These are phyloP conservation scores for Candida morakotiae DNA, from an alignment of 805 yeast species.

Conservation along the genomic window DNA sequence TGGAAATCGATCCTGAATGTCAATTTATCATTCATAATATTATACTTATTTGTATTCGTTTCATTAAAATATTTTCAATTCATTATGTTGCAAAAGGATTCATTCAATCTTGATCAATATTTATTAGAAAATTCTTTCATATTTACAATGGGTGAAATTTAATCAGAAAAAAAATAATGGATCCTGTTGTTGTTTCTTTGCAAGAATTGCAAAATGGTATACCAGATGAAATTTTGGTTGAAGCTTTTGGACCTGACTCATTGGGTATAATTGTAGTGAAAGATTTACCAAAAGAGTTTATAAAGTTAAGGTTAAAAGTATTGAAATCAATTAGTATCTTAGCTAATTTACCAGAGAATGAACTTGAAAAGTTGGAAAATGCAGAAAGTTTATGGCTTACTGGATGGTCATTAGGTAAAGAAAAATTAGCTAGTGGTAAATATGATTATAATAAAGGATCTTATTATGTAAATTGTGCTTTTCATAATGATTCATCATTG, in stretches of 20 bases:
- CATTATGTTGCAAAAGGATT: background rate
- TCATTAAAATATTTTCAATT: background rate
- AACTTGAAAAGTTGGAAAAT: constrained; percentile 37
- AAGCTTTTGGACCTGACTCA: constrained; percentile 54
- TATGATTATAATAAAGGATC: constrained; percentile 55
- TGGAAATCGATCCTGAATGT: background rate
- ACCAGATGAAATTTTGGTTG: constrained; percentile 24
- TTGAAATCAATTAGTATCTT: constrained; percentile 39
- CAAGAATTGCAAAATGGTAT: constrained; percentile 27
- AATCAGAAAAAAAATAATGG: background rate
- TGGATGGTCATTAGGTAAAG: constrained; percentile 63
- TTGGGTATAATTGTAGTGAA: constrained; percentile 50
- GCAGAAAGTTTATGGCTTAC: constrained; percentile 50
- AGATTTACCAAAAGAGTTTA: constrained; percentile 37
- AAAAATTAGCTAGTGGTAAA: constrained; percentile 39
- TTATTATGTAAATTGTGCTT: constrained; percentile 55
- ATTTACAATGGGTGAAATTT: background rate
- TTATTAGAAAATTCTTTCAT: background rate
- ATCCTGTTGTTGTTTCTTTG: constrained; percentile 28
- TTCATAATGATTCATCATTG: constrained; percentile 36
- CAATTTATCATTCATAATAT: background rate
- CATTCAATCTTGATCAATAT: background rate
- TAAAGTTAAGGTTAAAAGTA: constrained; percentile 37
- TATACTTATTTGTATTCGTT: background rate
- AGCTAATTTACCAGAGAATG: constrained; percentile 32